Conservation (phyloP, 129 eudicot species). For the Pittosporum tobira region DNA sequence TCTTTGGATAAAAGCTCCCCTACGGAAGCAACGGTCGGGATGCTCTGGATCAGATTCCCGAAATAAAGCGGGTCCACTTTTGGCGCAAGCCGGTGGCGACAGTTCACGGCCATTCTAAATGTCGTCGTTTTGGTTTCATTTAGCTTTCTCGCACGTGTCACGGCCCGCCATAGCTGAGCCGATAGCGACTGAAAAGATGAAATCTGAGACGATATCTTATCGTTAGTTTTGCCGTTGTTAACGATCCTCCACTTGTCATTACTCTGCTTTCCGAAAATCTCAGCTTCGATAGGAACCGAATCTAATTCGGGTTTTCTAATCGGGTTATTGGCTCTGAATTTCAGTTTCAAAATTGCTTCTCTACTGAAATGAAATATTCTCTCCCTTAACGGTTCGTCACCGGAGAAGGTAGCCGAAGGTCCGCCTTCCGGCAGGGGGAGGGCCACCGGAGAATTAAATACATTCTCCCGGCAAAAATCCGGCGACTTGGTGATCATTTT, state of each 20-base stretch:
- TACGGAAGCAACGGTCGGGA: constrained; percentile 60
- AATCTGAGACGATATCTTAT: constrained; percentile 28
- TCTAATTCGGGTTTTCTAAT: constrained; percentile 25
- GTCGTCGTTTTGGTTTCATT: constrained; percentile 44
- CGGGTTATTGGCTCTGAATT: constrained; percentile 50
- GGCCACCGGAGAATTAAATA: constrained; percentile 53
- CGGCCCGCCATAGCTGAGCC: constrained; percentile 72
- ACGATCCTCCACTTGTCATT: constrained; percentile 26
- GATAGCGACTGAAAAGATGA: constrained; percentile 69
- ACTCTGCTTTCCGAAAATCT: constrained; percentile 26
- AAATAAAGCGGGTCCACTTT: constrained; percentile 52
- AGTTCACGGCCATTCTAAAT: constrained; percentile 82
- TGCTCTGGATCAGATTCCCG: constrained; percentile 80
- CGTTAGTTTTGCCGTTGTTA: constrained; percentile 28
- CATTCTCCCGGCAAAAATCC: constrained; percentile 44
- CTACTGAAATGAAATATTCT: constrained; percentile 64
- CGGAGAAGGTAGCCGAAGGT: constrained; percentile 65
- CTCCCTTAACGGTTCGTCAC: constrained; percentile 68
- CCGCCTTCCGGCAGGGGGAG: constrained; percentile 55
- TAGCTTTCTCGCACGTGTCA: constrained; percentile 60
- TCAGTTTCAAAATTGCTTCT: constrained; percentile 54
- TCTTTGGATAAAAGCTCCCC: constrained; percentile 53
- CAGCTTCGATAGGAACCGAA: constrained; percentile 18
- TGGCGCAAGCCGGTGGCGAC: constrained; percentile 66
- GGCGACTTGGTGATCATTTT: constrained; percentile 38